These are phyloP conservation scores for Tardiomyces digboiensis DNA, from an alignment of 1,139 yeast species.

Conservation along the genomic window DNA sequence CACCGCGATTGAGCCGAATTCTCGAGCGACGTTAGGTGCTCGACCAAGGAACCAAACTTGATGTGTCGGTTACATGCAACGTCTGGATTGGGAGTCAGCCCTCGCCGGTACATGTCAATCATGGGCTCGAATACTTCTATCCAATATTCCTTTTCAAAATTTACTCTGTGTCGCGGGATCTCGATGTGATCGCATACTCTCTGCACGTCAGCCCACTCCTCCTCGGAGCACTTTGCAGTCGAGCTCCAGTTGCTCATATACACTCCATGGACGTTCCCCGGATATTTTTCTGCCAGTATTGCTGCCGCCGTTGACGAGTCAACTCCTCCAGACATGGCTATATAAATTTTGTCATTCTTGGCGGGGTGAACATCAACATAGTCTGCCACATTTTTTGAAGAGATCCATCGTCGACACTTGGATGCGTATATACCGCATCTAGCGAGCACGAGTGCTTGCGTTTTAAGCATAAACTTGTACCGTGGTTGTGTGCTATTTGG, in stretches of 20 bases:
- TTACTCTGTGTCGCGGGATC: conserved; percentile 68
- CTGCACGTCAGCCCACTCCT: conserved; percentile 83
- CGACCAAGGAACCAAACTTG: conserved; percentile 73
- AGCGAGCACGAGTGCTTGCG: too few species aligned
- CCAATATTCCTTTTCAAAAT: conserved; percentile 92
- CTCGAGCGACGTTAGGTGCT: conserved; percentile 34
- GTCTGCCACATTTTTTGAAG: too few species aligned
- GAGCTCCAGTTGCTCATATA: conserved; percentile 94
- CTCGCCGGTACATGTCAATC: conserved; percentile 60
- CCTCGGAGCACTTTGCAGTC: conserved; percentile 63
- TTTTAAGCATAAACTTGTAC: too few species aligned
- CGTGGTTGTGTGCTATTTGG: too few species aligned
- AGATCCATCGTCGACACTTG: too few species aligned
- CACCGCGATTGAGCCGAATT: conserved; percentile 31
- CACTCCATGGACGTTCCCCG: conserved; percentile 50
- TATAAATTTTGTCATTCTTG: conserved; percentile 62
- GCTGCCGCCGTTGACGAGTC: conserved; percentile 92
- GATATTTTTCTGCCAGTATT: conserved; percentile 41
- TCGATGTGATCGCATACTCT: conserved; percentile 47
- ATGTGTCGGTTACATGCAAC: conserved; percentile 76
- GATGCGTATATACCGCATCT: too few species aligned
- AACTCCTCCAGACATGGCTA: conserved; percentile 97
- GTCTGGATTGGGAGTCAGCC: conserved; percentile 93
- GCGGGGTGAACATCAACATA: too few species aligned
- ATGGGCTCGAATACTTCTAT: conserved; percentile 84